Evolutionary conservation across 2,329 filamentous ascomycete genomes (phyloP).

Genomic region (Colletotrichum falcatum): DNA sequence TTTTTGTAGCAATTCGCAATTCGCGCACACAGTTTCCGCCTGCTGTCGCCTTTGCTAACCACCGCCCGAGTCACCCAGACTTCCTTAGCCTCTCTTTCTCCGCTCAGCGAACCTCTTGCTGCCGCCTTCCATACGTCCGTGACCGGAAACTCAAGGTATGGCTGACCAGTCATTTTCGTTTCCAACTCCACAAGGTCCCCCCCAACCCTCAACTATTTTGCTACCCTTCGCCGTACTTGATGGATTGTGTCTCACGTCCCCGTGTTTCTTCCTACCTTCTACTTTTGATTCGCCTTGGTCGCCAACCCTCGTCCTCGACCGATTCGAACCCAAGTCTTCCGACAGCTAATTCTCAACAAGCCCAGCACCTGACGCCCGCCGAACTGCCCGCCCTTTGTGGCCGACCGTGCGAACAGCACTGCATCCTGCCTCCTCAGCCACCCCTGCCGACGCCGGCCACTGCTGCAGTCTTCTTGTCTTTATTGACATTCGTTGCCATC

Average conservation of each 20-base stretch:
- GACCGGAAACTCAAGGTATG: slow-evolving; percentile 34
- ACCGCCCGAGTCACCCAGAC: slow-evolving; percentile 8
- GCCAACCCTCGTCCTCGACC: background rate
- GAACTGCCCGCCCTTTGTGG: slow-evolving; percentile 9
- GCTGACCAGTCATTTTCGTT: slow-evolving; percentile 38
- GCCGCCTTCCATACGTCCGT: slow-evolving; percentile 23
- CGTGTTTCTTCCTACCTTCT: slow-evolving; percentile 9
- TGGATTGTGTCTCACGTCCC: slow-evolving; percentile 18
- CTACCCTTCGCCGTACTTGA: slow-evolving; percentile 21
- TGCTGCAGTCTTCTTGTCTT: slow-evolving; percentile 17
- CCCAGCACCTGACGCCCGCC: background rate
- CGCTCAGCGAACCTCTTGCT: slow-evolving; percentile 19
- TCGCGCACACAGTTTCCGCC: background rate
- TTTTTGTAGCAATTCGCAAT: background rate
- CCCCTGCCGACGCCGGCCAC: slow-evolving; percentile 22
- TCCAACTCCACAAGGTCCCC: slow-evolving; percentile 29
- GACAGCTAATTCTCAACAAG: slow-evolving; percentile 32
- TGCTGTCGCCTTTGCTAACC: background rate
- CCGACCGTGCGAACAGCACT: slow-evolving; percentile 18
- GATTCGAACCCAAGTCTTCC: background rate
- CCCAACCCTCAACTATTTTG: slow-evolving; percentile 35
- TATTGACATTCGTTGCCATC: slow-evolving; percentile 17
- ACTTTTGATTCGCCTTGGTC: background rate
- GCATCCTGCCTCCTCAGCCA: slow-evolving; percentile 12
- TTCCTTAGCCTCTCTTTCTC: background rate